Conservation (phyloP, 1,284 basidiomycete species). For the Puccinia brachypodii region DNA sequence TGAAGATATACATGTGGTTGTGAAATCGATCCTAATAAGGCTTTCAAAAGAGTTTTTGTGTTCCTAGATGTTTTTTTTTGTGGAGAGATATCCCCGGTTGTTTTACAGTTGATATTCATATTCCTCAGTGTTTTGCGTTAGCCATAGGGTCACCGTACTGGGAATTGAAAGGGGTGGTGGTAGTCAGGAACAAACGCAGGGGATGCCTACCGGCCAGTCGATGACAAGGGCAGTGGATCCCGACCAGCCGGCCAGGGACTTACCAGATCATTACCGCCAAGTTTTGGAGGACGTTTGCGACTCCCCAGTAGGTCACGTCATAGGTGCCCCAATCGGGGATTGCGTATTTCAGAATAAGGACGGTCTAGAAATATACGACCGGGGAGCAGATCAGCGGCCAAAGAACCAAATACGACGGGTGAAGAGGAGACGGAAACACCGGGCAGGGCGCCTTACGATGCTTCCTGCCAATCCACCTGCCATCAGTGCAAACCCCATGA, state of each 20-base stretch:
- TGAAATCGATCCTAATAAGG: slow-evolving; percentile 53
- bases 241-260: not conserved
- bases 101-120: slow-evolving; percentile 39
- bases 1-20: slow-evolving; percentile 55
- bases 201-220: too few species aligned
- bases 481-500: slow-evolving; percentile 94
- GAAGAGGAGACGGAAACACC: not conserved
- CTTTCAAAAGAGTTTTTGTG: not conserved
- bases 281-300: slow-evolving; percentile 90
- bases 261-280: slow-evolving; percentile 77
- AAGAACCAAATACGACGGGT: not conserved
- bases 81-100: not conserved
- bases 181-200: not conserved
- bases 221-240: not conserved
- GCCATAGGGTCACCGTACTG: slow-evolving; percentile 42
- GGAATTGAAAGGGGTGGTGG: not conserved
- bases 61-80: not conserved
- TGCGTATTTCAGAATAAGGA: slow-evolving; percentile 89
- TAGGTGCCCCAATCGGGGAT: slow-evolving; percentile 71
- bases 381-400: not conserved
- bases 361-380: slow-evolving; percentile 64
- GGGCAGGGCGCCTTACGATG: slow-evolving; percentile 66
- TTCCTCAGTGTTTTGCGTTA: slow-evolving; percentile 42
- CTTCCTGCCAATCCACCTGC: slow-evolving; percentile 92
- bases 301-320: slow-evolving; percentile 81